Evolutionary conservation across 2,329 filamentous ascomycete species (phyloP), one percentile per base, ranked within the genome.

Genomic region (Fusarium protoensiforme): DNA sequence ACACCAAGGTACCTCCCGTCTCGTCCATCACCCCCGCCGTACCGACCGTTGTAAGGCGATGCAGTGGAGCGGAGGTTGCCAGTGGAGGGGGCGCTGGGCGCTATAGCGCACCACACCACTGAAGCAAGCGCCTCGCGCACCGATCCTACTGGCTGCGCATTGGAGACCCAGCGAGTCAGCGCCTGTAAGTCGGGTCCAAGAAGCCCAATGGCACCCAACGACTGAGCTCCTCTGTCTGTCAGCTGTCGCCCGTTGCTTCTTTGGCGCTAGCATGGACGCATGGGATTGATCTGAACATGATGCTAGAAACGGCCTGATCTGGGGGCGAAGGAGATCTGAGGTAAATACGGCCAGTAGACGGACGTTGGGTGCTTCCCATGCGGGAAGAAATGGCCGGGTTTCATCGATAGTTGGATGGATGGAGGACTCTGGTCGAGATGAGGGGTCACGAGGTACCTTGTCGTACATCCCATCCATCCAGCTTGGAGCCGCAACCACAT

Each of bases 91-190:
- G 59, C 62, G 61, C 59, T 65, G 70, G 64, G 64, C 61, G 64
- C 68, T 73, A 61, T 75, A 78, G 76, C 64, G 73, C 72, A 78
- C 72, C 76, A 77, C 76, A 78, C 76, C 73, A 77, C 78, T 79
- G 77, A 79, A 80, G 77, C 78, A 81, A 82, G 81, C 81, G 80
- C 79, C 78, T 80, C 77, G 73, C 75, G 74, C 77, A 71, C 75
- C 76, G 75, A 78, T 81, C 75, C 69, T 78, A 82, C 79, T 81
- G 80, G 80, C 74, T 73, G 71, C 65, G 67, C 48, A 39, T 56
- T 61, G 61, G 57, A 66, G 54, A 66, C 64, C 69, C 71, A 75
- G 68, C 78, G 79, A 81, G 78, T 81, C 79, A 78, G 79, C 78
- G 77, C 64, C 75, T 73, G 72, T 75, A 75, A 75, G 69, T 78